Conservation (phyloP, 1,284 basidiomycete species). For the Chalciporus sp. region DNA sequence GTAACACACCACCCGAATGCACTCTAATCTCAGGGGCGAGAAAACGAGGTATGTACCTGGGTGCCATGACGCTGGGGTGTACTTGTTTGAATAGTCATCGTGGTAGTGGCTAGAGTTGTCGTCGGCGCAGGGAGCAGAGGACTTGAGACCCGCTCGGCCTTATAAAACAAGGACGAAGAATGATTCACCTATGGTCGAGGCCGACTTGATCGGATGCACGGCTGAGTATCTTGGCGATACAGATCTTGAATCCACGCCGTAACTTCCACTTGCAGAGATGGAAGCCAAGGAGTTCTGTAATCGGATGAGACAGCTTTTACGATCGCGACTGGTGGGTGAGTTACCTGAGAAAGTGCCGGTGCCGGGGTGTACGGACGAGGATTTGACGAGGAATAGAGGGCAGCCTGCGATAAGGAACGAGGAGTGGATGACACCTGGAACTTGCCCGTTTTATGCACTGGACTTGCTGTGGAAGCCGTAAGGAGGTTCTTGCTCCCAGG, state of each 20-base stretch:
- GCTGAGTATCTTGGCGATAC: constrained; percentile 9
- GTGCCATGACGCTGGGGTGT: not conserved
- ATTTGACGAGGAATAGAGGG: constrained; percentile 12
- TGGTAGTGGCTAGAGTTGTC: constrained; percentile 1
- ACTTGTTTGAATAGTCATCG: constrained; percentile 22
- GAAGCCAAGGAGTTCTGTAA: constrained; percentile 17
- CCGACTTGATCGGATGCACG: constrained; percentile 6
- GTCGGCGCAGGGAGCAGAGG: not conserved
- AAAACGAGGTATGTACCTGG: constrained; percentile 15
- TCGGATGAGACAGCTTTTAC: constrained; percentile 15
- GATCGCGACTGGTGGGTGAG: not conserved
- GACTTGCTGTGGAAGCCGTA: not conserved
- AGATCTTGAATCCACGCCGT: constrained; percentile 4
- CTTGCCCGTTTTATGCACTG: constrained; percentile 16
- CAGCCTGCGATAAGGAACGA: constrained; percentile 7
- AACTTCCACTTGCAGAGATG: constrained; percentile 1
- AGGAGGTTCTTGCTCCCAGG: not conserved
- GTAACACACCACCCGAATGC: not conserved
- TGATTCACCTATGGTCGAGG: constrained; percentile 14
- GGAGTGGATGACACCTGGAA: constrained; percentile 3
- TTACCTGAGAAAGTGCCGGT: constrained; percentile 17
- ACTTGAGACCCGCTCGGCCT: constrained; percentile 16
- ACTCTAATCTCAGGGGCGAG: not conserved
- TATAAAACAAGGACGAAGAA: constrained; percentile 10
- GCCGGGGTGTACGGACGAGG: constrained; percentile 16